Conservation (phyloP, 2,329 filamentous ascomycete species). For the Penicillium sp. region DNA sequence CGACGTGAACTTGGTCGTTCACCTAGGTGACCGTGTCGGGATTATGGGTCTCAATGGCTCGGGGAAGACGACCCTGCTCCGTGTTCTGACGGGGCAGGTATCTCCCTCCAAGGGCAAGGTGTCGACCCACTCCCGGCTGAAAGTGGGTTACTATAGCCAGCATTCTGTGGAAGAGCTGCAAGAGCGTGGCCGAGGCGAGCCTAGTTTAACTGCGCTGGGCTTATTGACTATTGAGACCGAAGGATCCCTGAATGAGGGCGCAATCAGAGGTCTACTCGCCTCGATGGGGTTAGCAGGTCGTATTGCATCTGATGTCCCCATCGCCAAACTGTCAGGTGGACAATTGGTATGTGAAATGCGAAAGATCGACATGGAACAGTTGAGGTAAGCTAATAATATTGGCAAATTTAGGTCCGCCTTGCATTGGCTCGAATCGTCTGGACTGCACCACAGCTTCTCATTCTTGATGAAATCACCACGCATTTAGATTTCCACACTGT, state of each 20-base stretch:
- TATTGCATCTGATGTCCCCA: constrained; percentile 68
- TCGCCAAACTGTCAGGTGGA: constrained; percentile 72
- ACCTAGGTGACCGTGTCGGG: constrained; percentile 70
- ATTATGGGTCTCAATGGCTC: constrained; percentile 76
- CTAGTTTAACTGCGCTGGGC: constrained; percentile 61
- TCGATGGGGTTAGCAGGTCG: constrained; percentile 68
- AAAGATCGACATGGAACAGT: background rate
- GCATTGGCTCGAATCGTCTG: constrained; percentile 69
- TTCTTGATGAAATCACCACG: constrained; percentile 79
- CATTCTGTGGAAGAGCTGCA: constrained; percentile 71
- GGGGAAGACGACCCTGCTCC: constrained; percentile 77
- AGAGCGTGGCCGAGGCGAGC: constrained; percentile 49
- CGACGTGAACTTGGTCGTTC: constrained; percentile 65
- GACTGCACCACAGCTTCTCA: constrained; percentile 65
- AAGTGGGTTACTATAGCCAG: constrained; percentile 75
- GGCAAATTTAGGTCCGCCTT: constrained; percentile 45
- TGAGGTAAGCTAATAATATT: background rate
- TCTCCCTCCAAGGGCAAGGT: constrained; percentile 61
- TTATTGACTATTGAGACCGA: constrained; percentile 58
- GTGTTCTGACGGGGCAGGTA: constrained; percentile 61
- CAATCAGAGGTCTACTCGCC: constrained; percentile 63
- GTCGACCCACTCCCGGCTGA: constrained; percentile 65
- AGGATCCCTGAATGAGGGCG: constrained; percentile 60
- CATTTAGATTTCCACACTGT: constrained; percentile 83
- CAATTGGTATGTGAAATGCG: constrained; percentile 60